Evolutionary conservation across 2,329 filamentous ascomycete species (phyloP).

Genomic region (Xylaria sp.): DNA sequence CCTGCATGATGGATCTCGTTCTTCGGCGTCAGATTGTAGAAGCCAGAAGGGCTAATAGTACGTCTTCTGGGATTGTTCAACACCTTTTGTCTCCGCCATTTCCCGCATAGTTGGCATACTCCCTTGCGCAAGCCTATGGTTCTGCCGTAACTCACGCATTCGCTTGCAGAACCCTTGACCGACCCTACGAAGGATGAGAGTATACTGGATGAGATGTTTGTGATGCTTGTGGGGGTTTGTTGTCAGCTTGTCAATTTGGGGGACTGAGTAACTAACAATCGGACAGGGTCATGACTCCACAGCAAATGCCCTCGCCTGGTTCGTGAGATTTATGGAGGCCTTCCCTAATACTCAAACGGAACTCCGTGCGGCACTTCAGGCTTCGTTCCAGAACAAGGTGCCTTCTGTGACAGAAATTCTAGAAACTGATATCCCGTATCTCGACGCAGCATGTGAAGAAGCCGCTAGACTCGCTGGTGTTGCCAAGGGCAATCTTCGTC

Average conservation of each 20-base stretch:
- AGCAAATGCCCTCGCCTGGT: slow-evolving; percentile 35
- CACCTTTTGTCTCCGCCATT: no score
- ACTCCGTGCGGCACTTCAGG: neutral
- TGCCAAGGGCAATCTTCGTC: slow-evolving; percentile 31
- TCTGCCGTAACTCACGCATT: no score
- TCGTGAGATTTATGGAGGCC: slow-evolving; percentile 34
- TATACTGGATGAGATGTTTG: slow-evolving; percentile 35
- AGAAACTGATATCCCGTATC: slow-evolving; percentile 34
- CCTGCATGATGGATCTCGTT: slow-evolving; percentile 39
- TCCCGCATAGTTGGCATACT: no score
- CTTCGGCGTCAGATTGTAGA: slow-evolving; percentile 34
- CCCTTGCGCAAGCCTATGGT: no score
- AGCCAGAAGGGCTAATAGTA: slow-evolving; percentile 26
- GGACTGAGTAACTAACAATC: neutral
- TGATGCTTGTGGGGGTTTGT: slow-evolving; percentile 33
- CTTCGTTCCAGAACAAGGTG: neutral
- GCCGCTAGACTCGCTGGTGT: slow-evolving; percentile 21
- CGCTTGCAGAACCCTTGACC: neutral
- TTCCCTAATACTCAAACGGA: slow-evolving; percentile 23
- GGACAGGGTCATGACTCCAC: slow-evolving; percentile 36
- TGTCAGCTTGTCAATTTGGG: neutral
- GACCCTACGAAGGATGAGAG: slow-evolving; percentile 27
- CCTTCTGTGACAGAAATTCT: slow-evolving; percentile 31
- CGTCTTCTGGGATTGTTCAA: neutral
- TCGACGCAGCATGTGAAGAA: slow-evolving; percentile 32